Evolutionary conservation across 345 rosid species (phyloP), one percentile per base, ranked within the genome.

Genomic region (Clarkia xantiana): DNA sequence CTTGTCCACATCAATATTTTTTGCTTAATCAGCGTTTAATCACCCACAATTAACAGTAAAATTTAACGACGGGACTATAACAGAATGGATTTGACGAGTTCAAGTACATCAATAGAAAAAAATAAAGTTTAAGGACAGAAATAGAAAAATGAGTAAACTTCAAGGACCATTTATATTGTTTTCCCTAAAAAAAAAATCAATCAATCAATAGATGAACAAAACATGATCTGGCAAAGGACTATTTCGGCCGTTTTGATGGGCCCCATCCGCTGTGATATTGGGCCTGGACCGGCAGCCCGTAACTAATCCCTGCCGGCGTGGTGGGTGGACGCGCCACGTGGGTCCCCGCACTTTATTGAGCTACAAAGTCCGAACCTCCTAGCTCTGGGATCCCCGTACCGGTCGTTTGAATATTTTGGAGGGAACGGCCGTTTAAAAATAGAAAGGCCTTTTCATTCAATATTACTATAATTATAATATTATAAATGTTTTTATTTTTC

Each of bases 351-450:
- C 45, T 23, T 13, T 0, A 8, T 29, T 22, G 11, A 14, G 38
- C 4, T 6, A 11, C 11, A 38, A 10, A 15, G 12, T 16, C 59
- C 76, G 39, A 54, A 59, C 60, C 75, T 60, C 42, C 44, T 44
- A 29, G 80, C 72, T 61, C n/a, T 67, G 62, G 81, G 72, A 62
- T 7, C 8, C 62, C 79, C 77, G 71, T 75, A 51, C 72, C 85
- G 47, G 10, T 10, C 19, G 62, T 73, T 80, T 74, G 58, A 75
- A 70, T 63, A 39, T 50, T 55, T 63, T 63, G 77, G 76, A 66
- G 80, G 72, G 76, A 65, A 64, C 55, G 14, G 47, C 45, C 63
- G 57, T 45, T 45, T 52, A 12, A 11, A 13, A 3, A 3, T 3
- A n/a, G 54, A 44, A 14, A 16, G 44, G 42, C 11, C 15, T 49